Conservation (phyloP, 2,329 filamentous ascomycete species). For the Mycosphaerella sp. region DNA sequence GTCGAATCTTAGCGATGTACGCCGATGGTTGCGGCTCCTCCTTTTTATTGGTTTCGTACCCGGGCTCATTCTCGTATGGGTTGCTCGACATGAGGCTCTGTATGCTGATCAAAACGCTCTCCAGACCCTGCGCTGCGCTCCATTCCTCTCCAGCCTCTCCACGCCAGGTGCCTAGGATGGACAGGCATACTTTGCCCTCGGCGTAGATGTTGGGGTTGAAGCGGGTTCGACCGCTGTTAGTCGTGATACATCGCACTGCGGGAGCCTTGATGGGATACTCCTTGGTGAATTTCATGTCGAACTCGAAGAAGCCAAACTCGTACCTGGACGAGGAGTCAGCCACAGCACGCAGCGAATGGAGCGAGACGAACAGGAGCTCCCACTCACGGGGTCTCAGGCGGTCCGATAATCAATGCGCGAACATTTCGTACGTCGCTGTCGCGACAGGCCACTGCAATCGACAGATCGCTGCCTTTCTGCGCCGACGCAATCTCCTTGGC, state of each 20-base stretch:
- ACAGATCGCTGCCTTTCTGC: constrained; percentile 76
- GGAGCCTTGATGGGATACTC: constrained; percentile 73
- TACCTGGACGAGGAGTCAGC: constrained; percentile 45
- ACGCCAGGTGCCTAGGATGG: constrained; percentile 70
- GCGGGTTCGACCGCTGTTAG: constrained; percentile 77
- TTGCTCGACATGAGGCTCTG: constrained; percentile 88
- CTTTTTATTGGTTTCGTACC: constrained; percentile 58
- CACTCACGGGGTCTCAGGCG: constrained; percentile 62
- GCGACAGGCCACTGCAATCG: constrained; percentile 77
- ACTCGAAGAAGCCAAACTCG: constrained; percentile 96
- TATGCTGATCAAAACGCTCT: constrained; percentile 90
- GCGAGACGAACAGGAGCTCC: constrained; percentile 40
- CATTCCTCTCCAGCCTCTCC: constrained; percentile 88
- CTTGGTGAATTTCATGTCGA: constrained; percentile 45
- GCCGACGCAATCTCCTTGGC: constrained; percentile 76
- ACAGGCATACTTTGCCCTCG: constrained; percentile 86
- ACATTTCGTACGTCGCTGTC: constrained; percentile 87
- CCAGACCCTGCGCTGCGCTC: constrained; percentile 91
- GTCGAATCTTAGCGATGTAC: constrained; percentile 61
- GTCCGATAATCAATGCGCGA: constrained; percentile 81
- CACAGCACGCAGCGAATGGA: neutral
- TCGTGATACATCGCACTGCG: constrained; percentile 64
- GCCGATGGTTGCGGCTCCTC: constrained; percentile 24
- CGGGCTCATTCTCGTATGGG: constrained; percentile 76
- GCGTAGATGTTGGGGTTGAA: constrained; percentile 98